phyloP scores from a whole-genome alignment of 1,284 basidiomycete species.

The Naganishia cerealis region DNA sequence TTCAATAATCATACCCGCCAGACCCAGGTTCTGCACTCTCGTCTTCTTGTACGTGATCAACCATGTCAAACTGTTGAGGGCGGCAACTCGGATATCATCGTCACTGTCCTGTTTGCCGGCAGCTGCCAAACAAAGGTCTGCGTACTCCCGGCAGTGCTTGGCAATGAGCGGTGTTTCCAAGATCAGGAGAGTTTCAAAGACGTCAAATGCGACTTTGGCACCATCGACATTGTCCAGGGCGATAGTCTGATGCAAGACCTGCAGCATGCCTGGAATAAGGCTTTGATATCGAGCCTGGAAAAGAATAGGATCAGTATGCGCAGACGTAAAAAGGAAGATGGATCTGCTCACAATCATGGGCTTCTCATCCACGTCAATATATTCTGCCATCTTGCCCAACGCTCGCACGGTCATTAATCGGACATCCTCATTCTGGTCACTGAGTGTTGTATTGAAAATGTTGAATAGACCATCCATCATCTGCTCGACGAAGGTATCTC shows the following conservation, averaged over 20 bases:
- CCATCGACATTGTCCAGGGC: conserved; percentile 76
- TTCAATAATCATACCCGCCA: conserved; percentile 84
- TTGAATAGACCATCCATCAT: conserved; percentile 63
- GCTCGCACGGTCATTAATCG: conserved; percentile 87
- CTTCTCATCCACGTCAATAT: conserved; percentile 86
- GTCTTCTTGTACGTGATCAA: conserved; percentile 96
- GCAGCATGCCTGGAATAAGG: conserved; percentile 84
- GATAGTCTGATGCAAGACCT: conserved; percentile 84
- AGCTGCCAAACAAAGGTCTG: conserved; percentile 82
- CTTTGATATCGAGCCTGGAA: conserved; percentile 80
- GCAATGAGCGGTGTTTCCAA: conserved; percentile 89
- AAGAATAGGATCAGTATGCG: background rate
- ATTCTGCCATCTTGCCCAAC: conserved; percentile 88
- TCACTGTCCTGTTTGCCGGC: conserved; percentile 80
- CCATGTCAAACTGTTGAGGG: conserved; percentile 94
- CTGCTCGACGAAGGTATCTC: conserved; percentile 68
- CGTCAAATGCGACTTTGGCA: conserved; percentile 88
- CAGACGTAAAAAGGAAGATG: background rate
- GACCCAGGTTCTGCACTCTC: conserved; percentile 82
- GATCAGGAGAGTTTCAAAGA: conserved; percentile 92
- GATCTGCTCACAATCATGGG: conserved; percentile 68
- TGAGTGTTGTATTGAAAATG: conserved; percentile 75
- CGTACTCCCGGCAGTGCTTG: conserved; percentile 82
- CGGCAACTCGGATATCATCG: conserved; percentile 80
- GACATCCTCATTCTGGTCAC: conserved; percentile 86